Evolutionary conservation across 768 basidiomycete genomes (phyloP), one percentile per base, ranked within the genome.

Genomic region (Boletus tomentosulus): DNA sequence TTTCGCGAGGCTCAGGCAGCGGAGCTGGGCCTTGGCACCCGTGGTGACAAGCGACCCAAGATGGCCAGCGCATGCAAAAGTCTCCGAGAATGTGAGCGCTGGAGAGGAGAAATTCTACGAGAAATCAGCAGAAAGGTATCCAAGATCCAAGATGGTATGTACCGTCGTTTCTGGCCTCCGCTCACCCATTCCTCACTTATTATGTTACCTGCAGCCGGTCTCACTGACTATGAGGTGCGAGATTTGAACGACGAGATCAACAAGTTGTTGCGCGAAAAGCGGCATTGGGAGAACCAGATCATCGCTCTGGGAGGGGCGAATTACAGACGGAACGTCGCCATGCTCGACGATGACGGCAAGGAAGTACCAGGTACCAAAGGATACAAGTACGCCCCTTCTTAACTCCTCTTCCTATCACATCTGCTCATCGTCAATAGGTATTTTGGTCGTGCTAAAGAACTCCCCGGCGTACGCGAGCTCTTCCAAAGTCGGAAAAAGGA

Each of bases 211-310:
- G 45, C 63, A 98, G 95, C 91, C 62, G 92, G 92, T 49, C 71
- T 98, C 68, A 89, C 89, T 25, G 93, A 98, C 75, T 98, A 98
- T 66, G 94, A 98, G 74, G 85, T 95, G 45, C 85, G 96, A 28
- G 96, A 98, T 68, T 65, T 98, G 41, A 99, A 99, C 67, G 95
- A 98, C 69, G 94, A 98, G 64, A 99, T 99, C 59, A 99, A 98
- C 77, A 91, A 87, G 66, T 75, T 97, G 13, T 75, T 99, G 79
- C 81, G 96, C 33, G 96, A 99, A 73, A 98, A 98, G 69, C 73
- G 88, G 41, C 95, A 98, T 71, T 98, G 93, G 92, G 96, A 98
- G 74, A 95, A 94, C 61, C 95, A 97, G 69, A 97, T 98, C 48
- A 87, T 98, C n/a, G 86, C 86, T 6, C 76, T 98, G 1, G 95